Evolutionary conservation across 1,139 yeast genomes (phyloP), one percentile per base, ranked within the genome.

Genomic region (Wickerhamiella infanticola): DNA sequence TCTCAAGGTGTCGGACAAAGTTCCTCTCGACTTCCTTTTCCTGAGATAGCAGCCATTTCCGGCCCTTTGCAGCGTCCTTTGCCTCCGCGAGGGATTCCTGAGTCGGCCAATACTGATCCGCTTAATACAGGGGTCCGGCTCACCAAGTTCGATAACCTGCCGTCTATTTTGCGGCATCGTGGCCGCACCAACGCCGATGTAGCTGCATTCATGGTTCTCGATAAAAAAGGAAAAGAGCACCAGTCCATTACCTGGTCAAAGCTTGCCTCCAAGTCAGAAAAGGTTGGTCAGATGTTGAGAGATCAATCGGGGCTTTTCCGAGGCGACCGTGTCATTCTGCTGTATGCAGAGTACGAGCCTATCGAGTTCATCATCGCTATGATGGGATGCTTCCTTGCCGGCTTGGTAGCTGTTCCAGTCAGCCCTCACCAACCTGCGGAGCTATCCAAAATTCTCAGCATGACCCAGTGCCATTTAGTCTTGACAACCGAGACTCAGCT

Each of bases 361-460:
- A 72, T 82, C 18, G 97, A 90, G 54, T 88, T 88, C 59, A 75
- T 83, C 0, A 75, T 83, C 1, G 94, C 97, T 0, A 63, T 93
- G 18, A 73, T 85, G 59, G 98, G 96, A 3, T 88, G 97, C 59
- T 85, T 90, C 56, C 68, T 90, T 52, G 94, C 96, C 0, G 95
- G 95, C 1, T 83, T 85, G 37, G 88, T 93, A 1, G 97, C 97
- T 0, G 93, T 93, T 8, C 98, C 98, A 0, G 76, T 86, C 40
- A 82, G 83, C 45, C 81, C 86, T 45, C 81, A 81, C 45, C 59
- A 65, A 1, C 39, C 51, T 13, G 37, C 33, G 1, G 70, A 75
- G 11, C 76, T 81, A 40, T 72, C 77, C 25, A 49, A 53, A 8
- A 48, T 52, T 4, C 73, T 90, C 59, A 73, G 73, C 44, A 70